Conservation (phyloP, 805 yeast species). For the Ogataea sp. region DNA sequence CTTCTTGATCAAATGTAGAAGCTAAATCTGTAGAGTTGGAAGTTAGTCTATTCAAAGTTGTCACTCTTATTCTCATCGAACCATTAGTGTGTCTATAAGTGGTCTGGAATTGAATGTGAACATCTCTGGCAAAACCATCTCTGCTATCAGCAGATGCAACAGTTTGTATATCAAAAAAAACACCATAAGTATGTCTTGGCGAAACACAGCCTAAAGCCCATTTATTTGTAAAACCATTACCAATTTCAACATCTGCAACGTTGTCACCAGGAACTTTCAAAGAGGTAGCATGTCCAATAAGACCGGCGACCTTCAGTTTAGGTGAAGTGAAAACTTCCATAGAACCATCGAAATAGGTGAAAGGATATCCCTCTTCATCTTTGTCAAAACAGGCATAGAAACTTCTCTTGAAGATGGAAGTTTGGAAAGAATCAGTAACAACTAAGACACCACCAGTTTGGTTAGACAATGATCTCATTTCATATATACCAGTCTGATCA, state of each 20-base stretch:
- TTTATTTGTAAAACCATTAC: slow-evolving; percentile 85
- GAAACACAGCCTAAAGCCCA: slow-evolving; percentile 82
- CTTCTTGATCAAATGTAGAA: slow-evolving; percentile 90
- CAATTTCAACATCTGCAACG: slow-evolving; percentile 89
- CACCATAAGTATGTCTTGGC: slow-evolving; percentile 82
- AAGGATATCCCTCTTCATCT: slow-evolving; percentile 79
- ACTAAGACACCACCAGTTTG: slow-evolving; percentile 86
- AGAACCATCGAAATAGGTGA: slow-evolving; percentile 86
- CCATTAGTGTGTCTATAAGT: slow-evolving; percentile 96
- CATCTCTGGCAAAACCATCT: slow-evolving; percentile 26
- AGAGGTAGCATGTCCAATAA: slow-evolving; percentile 89
- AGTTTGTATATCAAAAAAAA: slow-evolving; percentile 76
- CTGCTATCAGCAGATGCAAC: slow-evolving; percentile 38
- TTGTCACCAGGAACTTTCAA: slow-evolving; percentile 57
- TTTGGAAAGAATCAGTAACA: slow-evolving; percentile 87
- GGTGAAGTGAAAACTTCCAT: slow-evolving; percentile 81
- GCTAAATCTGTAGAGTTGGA: slow-evolving; percentile 43
- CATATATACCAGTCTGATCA: slow-evolving; percentile 92
- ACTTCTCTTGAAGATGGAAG: slow-evolving; percentile 90
- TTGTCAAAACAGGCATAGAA: slow-evolving; percentile 79
- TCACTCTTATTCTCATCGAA: slow-evolving; percentile 78
- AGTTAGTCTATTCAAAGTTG: slow-evolving; percentile 62
- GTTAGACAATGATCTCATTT: slow-evolving; percentile 82
- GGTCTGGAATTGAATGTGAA: slow-evolving; percentile 68
- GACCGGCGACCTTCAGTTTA: slow-evolving; percentile 84